Evolutionary conservation across 305 asterid species (phyloP).

Genomic region (Plantago coronopus): DNA sequence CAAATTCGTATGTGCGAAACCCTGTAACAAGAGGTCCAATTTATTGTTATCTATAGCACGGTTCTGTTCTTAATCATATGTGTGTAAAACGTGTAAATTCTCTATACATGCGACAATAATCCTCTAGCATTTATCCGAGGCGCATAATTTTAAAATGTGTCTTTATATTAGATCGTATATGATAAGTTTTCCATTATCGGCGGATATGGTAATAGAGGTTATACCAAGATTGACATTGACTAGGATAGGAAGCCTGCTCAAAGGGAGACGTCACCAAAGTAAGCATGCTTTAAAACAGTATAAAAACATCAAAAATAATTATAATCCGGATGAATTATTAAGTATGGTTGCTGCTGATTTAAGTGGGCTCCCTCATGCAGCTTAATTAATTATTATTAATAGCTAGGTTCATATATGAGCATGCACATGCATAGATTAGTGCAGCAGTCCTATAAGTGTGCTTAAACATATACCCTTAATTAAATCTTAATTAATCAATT

Average conservation of each 20-base stretch:
- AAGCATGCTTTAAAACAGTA: constrained; percentile 8
- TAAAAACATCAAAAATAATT: neutral
- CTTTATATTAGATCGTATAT: too few species aligned
- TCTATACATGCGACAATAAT: too few species aligned
- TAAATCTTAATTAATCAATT: too few species aligned
- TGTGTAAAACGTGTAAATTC: too few species aligned
- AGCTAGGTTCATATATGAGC: neutral
- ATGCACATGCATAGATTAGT: neutral
- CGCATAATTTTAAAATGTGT: too few species aligned
- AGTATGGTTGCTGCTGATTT: constrained; percentile 5
- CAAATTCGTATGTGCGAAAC: too few species aligned
- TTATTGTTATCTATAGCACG: too few species aligned
- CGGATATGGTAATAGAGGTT: neutral
- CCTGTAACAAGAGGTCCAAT: too few species aligned
- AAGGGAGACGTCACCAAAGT: neutral
- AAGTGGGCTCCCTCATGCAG: neutral
- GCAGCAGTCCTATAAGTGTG: neutral
- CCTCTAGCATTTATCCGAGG: too few species aligned
- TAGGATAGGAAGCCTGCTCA: neutral
- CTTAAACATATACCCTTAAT: neutral
- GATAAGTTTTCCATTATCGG: neutral
- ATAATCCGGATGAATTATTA: neutral
- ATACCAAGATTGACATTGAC: neutral
- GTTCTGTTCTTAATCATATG: too few species aligned
- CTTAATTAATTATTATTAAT: neutral